A percentile compares a stretch with the other conserved stretches of the same genome.
Evolutionary conservation across 805 yeast species (phyloP).

Genomic region (Kluyveromyces dobzhanskii): DNA sequence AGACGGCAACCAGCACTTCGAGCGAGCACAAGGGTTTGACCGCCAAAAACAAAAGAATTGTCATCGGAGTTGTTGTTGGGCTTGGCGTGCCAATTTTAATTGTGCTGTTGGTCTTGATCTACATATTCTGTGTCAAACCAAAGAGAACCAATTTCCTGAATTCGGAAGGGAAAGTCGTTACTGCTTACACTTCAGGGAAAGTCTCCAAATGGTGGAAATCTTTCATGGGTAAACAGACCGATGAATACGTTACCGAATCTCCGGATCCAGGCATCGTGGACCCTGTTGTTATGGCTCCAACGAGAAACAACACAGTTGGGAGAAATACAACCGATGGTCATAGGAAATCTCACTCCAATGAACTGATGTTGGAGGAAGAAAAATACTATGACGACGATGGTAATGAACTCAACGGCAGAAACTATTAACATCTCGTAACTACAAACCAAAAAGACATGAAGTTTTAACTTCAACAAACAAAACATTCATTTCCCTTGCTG

Average conservation of each 20-base stretch:
- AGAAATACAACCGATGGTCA: slow-evolving; percentile 6
- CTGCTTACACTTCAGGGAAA: slow-evolving; percentile 26
- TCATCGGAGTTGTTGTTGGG: slow-evolving; percentile 65
- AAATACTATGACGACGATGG: slow-evolving; percentile 18
- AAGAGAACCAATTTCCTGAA: slow-evolving; percentile 28
- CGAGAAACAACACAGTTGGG: slow-evolving; percentile 4
- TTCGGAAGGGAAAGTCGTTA: slow-evolving; percentile 31
- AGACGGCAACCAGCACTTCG: slow-evolving; percentile 17
- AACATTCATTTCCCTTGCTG: too few species aligned
- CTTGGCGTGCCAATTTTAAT: slow-evolving; percentile 53
- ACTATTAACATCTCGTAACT: slow-evolving; percentile 8
- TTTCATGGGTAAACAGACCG: slow-evolving; percentile 22
- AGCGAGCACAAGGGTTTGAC: slow-evolving; percentile 35
- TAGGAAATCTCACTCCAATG: slow-evolving; percentile 12
- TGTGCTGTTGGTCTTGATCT: slow-evolving; percentile 16
- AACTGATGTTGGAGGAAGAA: slow-evolving; percentile 17
- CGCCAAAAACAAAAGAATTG: slow-evolving; percentile 41
- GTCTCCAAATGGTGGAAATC: slow-evolving; percentile 25
- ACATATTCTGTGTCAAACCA: slow-evolving; percentile 24
- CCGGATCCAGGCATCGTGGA: slow-evolving; percentile 17
- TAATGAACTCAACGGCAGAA: slow-evolving; percentile 18
- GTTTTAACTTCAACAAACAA: too few species aligned
- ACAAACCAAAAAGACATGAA: too few species aligned
- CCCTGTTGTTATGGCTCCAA: background rate
- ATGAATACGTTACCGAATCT: slow-evolving; percentile 19